phyloP scores from a whole-genome alignment of 73 alveolate species.

The Paramecium primaurelia region DNA sequence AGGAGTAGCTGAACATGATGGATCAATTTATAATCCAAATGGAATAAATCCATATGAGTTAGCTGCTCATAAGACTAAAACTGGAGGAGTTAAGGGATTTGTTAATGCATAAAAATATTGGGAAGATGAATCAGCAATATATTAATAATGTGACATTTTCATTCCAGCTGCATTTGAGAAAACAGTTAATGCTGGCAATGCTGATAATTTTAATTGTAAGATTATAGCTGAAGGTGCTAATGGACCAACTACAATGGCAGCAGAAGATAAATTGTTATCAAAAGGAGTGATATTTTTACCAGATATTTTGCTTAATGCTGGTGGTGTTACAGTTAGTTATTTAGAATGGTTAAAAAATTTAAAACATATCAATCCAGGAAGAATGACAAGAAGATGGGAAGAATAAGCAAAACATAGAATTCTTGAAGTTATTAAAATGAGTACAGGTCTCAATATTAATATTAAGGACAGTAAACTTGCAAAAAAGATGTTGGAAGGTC shows the following conservation, averaged over 20 bases:
- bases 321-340: constrained; percentile 89
- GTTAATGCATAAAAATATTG: constrained; percentile 61
- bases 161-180: constrained; percentile 73
- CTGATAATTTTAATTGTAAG: constrained; percentile 73
- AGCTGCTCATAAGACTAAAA: constrained; percentile 57
- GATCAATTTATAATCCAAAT: constrained; percentile 66
- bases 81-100: constrained; percentile 70
- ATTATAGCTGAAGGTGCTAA: constrained; percentile 78
- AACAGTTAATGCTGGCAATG: constrained; percentile 68
- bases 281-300: constrained; percentile 81
- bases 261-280: constrained; percentile 65
- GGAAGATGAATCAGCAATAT: constrained; percentile 63
- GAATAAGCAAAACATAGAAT: constrained; percentile 65
- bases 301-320: constrained; percentile 81
- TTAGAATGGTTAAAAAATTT: constrained; percentile 89
- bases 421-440: constrained; percentile 12
- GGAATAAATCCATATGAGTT: constrained; percentile 77
- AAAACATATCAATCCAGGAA: constrained; percentile 78
- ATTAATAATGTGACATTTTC: constrained; percentile 72
- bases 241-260: constrained; percentile 78
- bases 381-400: constrained; percentile 81
- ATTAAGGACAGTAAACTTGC: constrained; percentile 54
- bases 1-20: constrained; percentile 75
- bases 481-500: constrained; percentile 67
- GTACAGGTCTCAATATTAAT: constrained; percentile 53